Base-by-base conservation (phyloP, 176 grass and related monocot genomes). In the Carex kokanica region DNA sequence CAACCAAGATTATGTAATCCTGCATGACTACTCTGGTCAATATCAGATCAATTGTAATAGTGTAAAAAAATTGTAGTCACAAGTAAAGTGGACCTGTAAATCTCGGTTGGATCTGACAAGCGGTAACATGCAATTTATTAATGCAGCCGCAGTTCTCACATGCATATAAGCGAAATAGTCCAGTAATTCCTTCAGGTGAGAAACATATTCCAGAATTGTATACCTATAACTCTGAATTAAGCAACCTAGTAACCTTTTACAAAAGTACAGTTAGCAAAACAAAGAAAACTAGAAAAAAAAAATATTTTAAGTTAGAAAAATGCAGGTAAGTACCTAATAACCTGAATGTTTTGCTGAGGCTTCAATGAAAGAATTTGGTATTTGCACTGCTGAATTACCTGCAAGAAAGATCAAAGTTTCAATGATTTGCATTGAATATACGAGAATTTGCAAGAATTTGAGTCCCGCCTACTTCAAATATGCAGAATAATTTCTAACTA, bases 1-100 rank as follows among this genome's bases (percentile, higher is more conserved):
- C 87, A 71, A 97, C 94, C 71, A 97, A 82, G 79, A 97, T 91
- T 82, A 94, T 86, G 70, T 97, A 97, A 91, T 97, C 88, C 92
- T 97, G 86, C 52, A 89, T 74, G 91, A 66, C 14, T 74, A 73
- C 13, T 55, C 60, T 79, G 80, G 45, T 74, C 65, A 59, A 86
- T 49, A 49, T 49, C 45, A 49, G 45, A 49, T 49, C 45, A 9
- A 49, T 11, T 27, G 10, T 40, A 81, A n/a, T 3, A 79, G 23
- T 57, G 12, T 6, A 58, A 56, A 59, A 5, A 79, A 45, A 23
- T 59, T 59, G 25, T 63, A 62, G 25, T 20, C 14, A 9, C 56
- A 61, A 60, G 14, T 3, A 56, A 81, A 24, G 27, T 32, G 83
- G 38, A 97, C 94, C 94, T 97, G 91, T 29, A 97, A 78, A 79